A percentile compares a stretch with the other conserved stretches of the same genome.
phyloP scores from a whole-genome alignment of 805 yeast species.

The Nakazawaea molendinolei region DNA sequence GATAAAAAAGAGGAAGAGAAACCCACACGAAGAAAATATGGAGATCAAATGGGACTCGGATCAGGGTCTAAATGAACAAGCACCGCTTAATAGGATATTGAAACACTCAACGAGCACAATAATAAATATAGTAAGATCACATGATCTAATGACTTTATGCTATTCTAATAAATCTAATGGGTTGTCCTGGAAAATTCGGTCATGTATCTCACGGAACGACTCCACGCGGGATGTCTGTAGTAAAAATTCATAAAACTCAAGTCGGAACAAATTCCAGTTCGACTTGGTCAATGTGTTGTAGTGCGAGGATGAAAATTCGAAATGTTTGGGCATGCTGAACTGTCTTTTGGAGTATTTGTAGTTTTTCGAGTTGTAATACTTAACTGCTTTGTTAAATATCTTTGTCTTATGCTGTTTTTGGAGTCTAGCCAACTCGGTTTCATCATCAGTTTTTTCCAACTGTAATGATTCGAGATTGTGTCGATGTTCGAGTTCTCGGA shows the following conservation, averaged over 20 bases:
- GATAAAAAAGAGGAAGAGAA: not conserved
- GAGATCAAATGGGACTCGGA: constrained; percentile 9
- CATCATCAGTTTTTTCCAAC: no score
- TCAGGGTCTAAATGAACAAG: no score
- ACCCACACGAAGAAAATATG: constrained; percentile 4
- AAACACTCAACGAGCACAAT: no score
- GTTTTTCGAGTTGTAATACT: constrained; percentile 4
- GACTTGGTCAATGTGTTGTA: not conserved
- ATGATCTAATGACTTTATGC: no score
- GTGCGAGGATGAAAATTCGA: not conserved
- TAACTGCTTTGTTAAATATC: not conserved
- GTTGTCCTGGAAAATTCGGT: constrained; percentile 1
- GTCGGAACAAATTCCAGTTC: constrained; percentile 2
- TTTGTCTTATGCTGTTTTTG: not conserved
- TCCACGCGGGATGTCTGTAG: constrained; percentile 1
- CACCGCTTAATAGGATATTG: no score
- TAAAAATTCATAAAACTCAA: constrained; percentile 3
- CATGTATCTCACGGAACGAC: not conserved
- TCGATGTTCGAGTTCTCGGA: no score
- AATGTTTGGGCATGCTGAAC: not conserved
- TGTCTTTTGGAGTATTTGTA: constrained; percentile 5
- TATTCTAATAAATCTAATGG: not conserved
- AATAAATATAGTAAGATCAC: no score
- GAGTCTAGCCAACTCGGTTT: not conserved
- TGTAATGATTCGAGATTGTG: no score